Base-by-base conservation (phyloP, 768 basidiomycete genomes). In the Pleurotus eryngii region DNA sequence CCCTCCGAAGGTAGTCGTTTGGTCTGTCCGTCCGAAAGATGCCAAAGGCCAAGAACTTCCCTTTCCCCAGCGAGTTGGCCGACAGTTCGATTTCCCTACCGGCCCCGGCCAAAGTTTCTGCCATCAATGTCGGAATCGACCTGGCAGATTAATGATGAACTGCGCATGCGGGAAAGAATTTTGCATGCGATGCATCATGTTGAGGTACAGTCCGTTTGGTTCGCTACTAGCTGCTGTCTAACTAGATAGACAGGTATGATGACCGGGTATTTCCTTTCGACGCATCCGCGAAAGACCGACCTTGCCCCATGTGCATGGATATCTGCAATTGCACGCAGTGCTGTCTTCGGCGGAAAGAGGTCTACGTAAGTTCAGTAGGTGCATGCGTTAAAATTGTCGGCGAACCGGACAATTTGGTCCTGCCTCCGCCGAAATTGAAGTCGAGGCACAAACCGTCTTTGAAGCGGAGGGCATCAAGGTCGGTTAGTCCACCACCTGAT, bases 241-340 rank as follows among this genome's bases (percentile, higher is more conserved):
- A 15, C 54, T 14, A 24, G 42, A 56, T 27, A 27, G 30, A 22
- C 40, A 75, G 74, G 39, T 74, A 74, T 57, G 65, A 63, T 5
- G 63, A 65, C 3, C 53, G 55, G 14, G 27, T 54, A 12, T 40
- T 63, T 26, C 49, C 54, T 5, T 70, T 68, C 49, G 57, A 67
- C 38, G 50, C 61, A 18, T 43, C 59, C 0, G 27, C 55, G 7
- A 17, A 57, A 24, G 53, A 61, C 15, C 78, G 76, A 51, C 55
- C 61, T 20, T 85, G 84, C 60, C 83, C 83, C 0, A 60, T 22
- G 12, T 85, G 82, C 61, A 61, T 64, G 3, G 61, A 68, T 9
- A 74, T 59, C 9, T 85, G 83, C 66, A 81, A 77, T 46, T 85
- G 83, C 63, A 76, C 79, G 9, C 0, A 4, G 0, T 84, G 82